phyloP scores from a whole-genome alignment of 768 basidiomycete genomes.

The Fomitopsis pulvina region DNA sequence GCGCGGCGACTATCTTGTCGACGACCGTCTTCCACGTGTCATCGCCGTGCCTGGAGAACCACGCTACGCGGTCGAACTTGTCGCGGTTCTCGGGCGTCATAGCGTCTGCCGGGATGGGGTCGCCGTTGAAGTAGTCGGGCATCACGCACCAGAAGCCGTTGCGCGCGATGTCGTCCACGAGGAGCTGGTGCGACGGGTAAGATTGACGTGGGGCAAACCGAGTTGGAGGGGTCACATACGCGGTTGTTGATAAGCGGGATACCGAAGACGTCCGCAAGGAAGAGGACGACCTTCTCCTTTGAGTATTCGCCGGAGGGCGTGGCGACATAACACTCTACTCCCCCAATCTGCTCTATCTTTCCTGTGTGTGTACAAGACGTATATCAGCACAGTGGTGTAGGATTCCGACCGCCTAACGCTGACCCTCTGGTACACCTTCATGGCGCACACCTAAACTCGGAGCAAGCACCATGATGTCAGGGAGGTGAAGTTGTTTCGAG shows the following conservation, averaged over 20 bases:
- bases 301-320: constrained; percentile 32
- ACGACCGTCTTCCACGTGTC: constrained; percentile 28
- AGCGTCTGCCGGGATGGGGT: constrained; percentile 12
- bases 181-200: constrained; percentile 13
- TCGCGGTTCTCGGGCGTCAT: not conserved
- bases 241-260: constrained; percentile 27
- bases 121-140: constrained; percentile 25
- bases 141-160: constrained; percentile 26
- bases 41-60: constrained; percentile 29
- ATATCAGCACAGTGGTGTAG: not conserved
- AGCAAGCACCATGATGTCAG: not conserved
- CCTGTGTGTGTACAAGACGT: constrained; percentile 18
- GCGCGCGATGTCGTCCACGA: constrained; percentile 27
- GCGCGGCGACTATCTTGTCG: constrained; percentile 30
- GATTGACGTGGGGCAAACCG: not conserved
- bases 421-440: constrained; percentile 31
- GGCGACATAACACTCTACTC: constrained; percentile 34
- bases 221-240: constrained; percentile 11
- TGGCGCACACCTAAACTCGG: constrained; percentile 25
- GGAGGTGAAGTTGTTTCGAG: not conserved
- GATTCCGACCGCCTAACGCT: not conserved
- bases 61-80: constrained; percentile 24
- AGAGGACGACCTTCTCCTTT: constrained; percentile 36
- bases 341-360: constrained; percentile 27
- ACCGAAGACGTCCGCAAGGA: constrained; percentile 34